A percentile compares a stretch with the other conserved stretches of the same genome.
Conservation (phyloP, 768 basidiomycete genomes). For the Mrakia gelida region DNA sequence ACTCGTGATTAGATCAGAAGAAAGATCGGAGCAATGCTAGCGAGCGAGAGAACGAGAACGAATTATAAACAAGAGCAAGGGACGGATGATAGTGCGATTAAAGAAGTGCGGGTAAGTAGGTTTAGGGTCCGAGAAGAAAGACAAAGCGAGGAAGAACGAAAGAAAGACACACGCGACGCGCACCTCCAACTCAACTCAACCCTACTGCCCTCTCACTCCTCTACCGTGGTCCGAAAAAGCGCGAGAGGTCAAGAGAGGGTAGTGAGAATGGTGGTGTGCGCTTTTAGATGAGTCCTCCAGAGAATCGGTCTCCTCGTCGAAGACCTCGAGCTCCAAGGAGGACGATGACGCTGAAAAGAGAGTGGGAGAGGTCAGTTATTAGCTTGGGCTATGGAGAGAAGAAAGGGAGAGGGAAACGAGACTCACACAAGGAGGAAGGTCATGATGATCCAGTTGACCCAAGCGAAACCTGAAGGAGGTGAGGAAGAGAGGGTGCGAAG, state of each 20-base stretch:
- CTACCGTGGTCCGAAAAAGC: neutral
- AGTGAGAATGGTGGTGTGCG: too few relatives aligned
- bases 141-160: neutral
- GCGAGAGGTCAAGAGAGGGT: neutral
- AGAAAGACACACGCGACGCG: neutral
- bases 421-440: slow-evolving; percentile 11
- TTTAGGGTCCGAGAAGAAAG: neutral
- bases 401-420: neutral
- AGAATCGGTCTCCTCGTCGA: slow-evolving; percentile 63
- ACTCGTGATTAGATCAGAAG: neutral
- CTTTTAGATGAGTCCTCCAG: slow-evolving; percentile 53
- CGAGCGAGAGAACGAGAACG: neutral
- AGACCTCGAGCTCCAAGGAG: slow-evolving; percentile 58
- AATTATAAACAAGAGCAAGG: neutral
- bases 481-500: neutral
- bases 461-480: neutral
- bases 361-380: neutral
- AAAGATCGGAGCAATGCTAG: neutral
- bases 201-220: too few relatives aligned
- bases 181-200: neutral
- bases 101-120: neutral
- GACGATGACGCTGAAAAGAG: slow-evolving; percentile 60
- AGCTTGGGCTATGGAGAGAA: neutral
- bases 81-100: neutral
- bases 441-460: slow-evolving; percentile 50